Base-by-base conservation (phyloP, 345 rosid species). In the Eucalyptus tenuipes region DNA sequence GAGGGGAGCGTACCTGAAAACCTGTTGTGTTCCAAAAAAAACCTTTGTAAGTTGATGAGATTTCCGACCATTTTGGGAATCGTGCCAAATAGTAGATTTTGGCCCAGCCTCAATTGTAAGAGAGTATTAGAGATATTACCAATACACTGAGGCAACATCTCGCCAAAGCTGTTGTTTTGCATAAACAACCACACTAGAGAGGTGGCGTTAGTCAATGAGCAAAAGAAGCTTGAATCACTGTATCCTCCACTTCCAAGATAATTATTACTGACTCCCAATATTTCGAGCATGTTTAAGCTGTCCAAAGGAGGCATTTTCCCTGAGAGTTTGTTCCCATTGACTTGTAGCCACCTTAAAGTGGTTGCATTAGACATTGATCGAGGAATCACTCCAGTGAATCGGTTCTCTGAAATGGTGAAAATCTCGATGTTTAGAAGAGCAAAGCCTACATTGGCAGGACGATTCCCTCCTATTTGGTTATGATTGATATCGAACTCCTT, bases 231-330 rank as follows among this genome's bases (percentile, higher is more conserved):
- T 5, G 5, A 68, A 68, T 68, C 80, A 68, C 1, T 9, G 2
- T 17, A 17, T 2, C 80, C 44, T 89, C 87, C 68, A 20, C 85
- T 90, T 44, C 90, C 92, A 13, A 89, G 85, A 44, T 29, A 68
- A 49, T 91, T 93, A 29, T 3, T 0, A 7, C 2, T 8, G 8
- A 91, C 25, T 2, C 0, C 11, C 25, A 91, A 16, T 22, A 2
- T 1, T 27, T 17, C 5, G 15, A 93, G 88, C 44, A 47, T 61
- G 9, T 81, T 85, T 15, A 93, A 64, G 7, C 59, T 47, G 42
- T 87, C 92, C 52, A 91, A 55, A n/a, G 87, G 64, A 48, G 91
- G 88, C 37, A 91, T 17, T 33, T 85, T 22, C 10, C 92, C 92
- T 1, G 33, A 82, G 45, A 90, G 48, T 13, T 27, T 12, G 44